phyloP scores from a whole-genome alignment of 1,284 basidiomycete genomes.

The Ganoderma boninense region DNA sequence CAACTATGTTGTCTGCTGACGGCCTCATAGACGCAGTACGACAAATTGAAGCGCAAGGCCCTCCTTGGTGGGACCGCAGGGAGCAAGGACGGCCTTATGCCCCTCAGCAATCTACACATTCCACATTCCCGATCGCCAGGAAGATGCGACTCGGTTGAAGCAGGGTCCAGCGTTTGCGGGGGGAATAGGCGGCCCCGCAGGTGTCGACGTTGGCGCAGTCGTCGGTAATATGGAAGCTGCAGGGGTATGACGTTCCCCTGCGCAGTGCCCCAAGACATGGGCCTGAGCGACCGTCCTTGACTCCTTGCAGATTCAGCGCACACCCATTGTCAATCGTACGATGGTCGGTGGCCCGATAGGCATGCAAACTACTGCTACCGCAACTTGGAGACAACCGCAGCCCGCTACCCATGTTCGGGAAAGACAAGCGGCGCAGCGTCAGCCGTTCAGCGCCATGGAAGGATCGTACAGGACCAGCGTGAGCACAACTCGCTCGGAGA shows the following conservation, averaged over 20 bases:
- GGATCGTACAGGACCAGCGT: constrained; percentile 51
- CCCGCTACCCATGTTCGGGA: constrained; percentile 22
- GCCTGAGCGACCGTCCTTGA: background rate
- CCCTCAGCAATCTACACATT: constrained; percentile 24
- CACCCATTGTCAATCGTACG: constrained; percentile 67
- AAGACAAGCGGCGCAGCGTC: constrained; percentile 49
- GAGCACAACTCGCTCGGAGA: constrained; percentile 58
- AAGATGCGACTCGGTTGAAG: constrained; percentile 29
- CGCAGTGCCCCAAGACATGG: background rate
- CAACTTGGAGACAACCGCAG: constrained; percentile 41
- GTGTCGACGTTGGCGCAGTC: constrained; percentile 60
- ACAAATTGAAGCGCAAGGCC: constrained; percentile 81
- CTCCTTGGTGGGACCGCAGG: constrained; percentile 55
- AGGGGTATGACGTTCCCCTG: constrained; percentile 53
- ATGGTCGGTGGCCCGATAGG: constrained; percentile 35
- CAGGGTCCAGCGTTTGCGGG: constrained; percentile 31
- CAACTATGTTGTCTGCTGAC: background rate
- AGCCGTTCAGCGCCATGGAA: constrained; percentile 53
- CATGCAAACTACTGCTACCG: constrained; percentile 19
- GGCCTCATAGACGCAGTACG: constrained; percentile 62
- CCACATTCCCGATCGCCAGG: constrained; percentile 27
- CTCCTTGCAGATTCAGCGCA: constrained; percentile 72
- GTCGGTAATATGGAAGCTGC: constrained; percentile 76
- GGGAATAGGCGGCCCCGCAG: constrained; percentile 21
- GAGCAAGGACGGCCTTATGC: constrained; percentile 30